Percentiles rank a stretch among this genome's conserved stretches.
Evolutionary conservation across 345 rosid species (phyloP).

Genomic region (Excoecaria cochinchinensis): DNA sequence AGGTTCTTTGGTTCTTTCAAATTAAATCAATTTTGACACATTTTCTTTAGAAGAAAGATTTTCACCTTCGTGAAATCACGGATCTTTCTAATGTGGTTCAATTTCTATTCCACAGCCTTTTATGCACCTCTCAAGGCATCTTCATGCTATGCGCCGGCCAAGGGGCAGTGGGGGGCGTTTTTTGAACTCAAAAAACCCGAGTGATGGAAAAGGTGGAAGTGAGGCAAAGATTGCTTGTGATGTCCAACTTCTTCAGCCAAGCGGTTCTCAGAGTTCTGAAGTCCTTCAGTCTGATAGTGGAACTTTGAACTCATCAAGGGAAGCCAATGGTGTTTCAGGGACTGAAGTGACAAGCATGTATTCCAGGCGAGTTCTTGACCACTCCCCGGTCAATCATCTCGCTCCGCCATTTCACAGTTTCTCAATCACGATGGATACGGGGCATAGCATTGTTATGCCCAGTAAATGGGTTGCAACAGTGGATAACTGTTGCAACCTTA

Average conservation of each 20-base stretch:
- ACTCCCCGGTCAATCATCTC: slow-evolving; percentile 36
- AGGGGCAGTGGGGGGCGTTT: slow-evolving; percentile 98
- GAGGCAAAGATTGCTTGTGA: slow-evolving; percentile 34
- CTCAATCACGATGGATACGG: slow-evolving; percentile 39
- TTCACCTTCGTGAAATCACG: slow-evolving; percentile 8
- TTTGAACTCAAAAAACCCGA: slow-evolving; percentile 55
- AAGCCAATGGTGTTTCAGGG: slow-evolving; percentile 46
- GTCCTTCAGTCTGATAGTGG: slow-evolving; percentile 75
- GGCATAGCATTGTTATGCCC: slow-evolving; percentile 60
- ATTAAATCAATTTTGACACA: neutral
- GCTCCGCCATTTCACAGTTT: slow-evolving; percentile 40
- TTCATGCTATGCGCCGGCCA: slow-evolving; percentile 94
- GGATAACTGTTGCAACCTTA: slow-evolving; percentile 57
- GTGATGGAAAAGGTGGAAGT: slow-evolving; percentile 28
- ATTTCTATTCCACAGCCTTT: slow-evolving; percentile 57
- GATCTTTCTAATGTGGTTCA: neutral
- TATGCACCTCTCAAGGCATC: slow-evolving; percentile 90
- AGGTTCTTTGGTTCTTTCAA: neutral
- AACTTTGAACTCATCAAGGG: slow-evolving; percentile 56
- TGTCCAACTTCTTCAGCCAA: slow-evolving; percentile 32
- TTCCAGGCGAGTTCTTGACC: slow-evolving; percentile 35
- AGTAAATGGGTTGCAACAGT: slow-evolving; percentile 72
- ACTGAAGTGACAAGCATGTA: slow-evolving; percentile 82
- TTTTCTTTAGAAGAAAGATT: neutral
- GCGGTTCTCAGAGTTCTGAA: slow-evolving; percentile 77